A percentile compares a stretch with the other conserved stretches of the same genome.
Conservation (phyloP, 1,284 basidiomycete species). For the Irpex sp. region DNA sequence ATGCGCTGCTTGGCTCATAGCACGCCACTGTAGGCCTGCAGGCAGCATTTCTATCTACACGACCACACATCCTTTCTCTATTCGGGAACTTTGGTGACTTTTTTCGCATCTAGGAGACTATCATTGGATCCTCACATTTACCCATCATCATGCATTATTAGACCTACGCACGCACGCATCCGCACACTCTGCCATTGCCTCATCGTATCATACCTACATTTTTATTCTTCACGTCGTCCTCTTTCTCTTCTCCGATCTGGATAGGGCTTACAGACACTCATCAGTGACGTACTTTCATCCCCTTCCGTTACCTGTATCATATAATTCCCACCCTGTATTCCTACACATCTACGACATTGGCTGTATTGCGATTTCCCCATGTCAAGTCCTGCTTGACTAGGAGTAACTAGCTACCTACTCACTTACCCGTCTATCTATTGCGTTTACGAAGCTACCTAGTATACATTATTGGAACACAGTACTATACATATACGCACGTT, state of each 20-base stretch:
- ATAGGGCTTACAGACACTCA: background rate
- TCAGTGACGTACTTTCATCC: background rate
- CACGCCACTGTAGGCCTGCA: background rate
- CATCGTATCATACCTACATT: background rate
- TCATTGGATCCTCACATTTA: background rate
- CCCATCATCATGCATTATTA: background rate
- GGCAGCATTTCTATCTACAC: background rate
- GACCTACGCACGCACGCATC: background rate
- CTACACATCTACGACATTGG: background rate
- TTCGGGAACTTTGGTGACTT: background rate
- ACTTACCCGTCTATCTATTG: background rate
- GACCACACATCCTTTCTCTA: background rate
- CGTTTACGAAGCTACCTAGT: background rate
- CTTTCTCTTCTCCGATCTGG: background rate
- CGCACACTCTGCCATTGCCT: background rate
- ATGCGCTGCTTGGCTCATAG: background rate
- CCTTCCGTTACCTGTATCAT: background rate
- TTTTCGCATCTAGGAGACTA: background rate
- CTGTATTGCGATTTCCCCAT: background rate
- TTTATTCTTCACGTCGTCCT: background rate
- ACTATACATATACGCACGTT: background rate
- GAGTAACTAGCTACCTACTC: background rate
- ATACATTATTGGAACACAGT: background rate
- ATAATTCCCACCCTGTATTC: conserved; percentile 1
- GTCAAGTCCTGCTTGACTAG: background rate